Conservation (phyloP, 2,329 filamentous ascomycete genomes). For the Talaromyces sp. region DNA sequence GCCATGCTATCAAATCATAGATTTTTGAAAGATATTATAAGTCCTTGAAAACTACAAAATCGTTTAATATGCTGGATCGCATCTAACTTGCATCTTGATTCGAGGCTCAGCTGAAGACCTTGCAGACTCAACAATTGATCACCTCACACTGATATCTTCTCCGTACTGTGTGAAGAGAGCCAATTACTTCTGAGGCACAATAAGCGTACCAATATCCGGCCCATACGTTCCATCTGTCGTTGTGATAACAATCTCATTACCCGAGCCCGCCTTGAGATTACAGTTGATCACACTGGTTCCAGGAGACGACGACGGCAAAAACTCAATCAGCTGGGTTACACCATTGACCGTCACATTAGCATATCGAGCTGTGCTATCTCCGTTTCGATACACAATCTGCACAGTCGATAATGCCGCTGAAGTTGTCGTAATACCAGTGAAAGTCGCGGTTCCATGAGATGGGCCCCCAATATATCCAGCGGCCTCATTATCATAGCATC, state of each 20-base stretch:
- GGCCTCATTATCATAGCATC: slow-evolving; percentile 49
- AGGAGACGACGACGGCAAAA: slow-evolving; percentile 45
- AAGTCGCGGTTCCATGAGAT: slow-evolving; percentile 46
- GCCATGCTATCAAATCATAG: too few relatives aligned
- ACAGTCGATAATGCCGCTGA: slow-evolving; percentile 50
- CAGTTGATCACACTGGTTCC: slow-evolving; percentile 2
- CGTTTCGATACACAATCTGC: slow-evolving; percentile 55
- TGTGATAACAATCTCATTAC: slow-evolving; percentile 7
- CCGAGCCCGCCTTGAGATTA: neutral
- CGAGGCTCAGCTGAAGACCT: neutral
- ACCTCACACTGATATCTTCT: neutral
- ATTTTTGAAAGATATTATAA: neutral
- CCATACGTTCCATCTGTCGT: slow-evolving; percentile 10
- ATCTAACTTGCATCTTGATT: neutral
- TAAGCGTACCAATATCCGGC: slow-evolving; percentile 7
- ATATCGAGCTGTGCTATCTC: slow-evolving; percentile 52
- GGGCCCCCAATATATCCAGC: slow-evolving; percentile 57
- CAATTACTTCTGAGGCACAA: slow-evolving; percentile 11
- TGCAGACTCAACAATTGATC: neutral
- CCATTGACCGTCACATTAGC: slow-evolving; percentile 58
- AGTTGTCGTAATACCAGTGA: slow-evolving; percentile 46
- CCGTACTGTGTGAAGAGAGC: neutral
- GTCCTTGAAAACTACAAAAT: neutral
- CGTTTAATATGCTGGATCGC: neutral
- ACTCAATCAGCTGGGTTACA: slow-evolving; percentile 50